Base-by-base conservation (phyloP, 768 basidiomycete genomes). In the Albatrellus ellisii region DNA sequence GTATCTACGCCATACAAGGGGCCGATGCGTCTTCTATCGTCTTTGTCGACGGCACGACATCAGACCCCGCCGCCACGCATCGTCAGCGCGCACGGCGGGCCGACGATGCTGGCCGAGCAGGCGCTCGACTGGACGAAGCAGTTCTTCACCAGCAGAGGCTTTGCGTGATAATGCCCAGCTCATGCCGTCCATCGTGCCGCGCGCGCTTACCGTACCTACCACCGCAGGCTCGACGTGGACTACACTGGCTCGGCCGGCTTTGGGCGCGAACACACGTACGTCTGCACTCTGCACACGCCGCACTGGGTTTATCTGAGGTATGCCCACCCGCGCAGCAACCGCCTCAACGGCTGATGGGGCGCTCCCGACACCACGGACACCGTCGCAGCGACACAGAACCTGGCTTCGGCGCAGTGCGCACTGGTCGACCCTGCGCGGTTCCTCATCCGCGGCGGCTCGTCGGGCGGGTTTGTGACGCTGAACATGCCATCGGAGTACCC, bases 171-270 rank as follows among this genome's bases (percentile, higher is more conserved):
- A 4, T 11, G 42, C 2, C 17, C n/a, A 17, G 34, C 15, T 8
- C 24, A 12, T 26, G 26, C 5, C 24, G n/a, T n/a, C 41, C 17
- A 26, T 31, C 7, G 15, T n/a, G n/a, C 15, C 1, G 53, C 37
- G 39, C 50, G 50, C 32, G n/a, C 28, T 29, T n/a, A n/a, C 28
- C n/a, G 28, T 29, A n/a, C 9, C 28, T 29, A 8, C 28, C n/a
- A n/a, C 9, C 28, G 28, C 44, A 75, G 80, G 72, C 50, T 82
- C 26, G 79, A 81, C 41, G 81, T 89, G 32, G 79, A 88, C 51
- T 80, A 85, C 46, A 70, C 81, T 1, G 87, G 85, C 0, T 82
- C 79, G 0, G 73, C 73, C 4, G 77, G 83, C 0, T 85, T 78
- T 52, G 86, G 86, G 0, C 69, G 79, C 4, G 60, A 63, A 33